Percentiles rank a stretch among this genome's conserved stretches.
phyloP scores from a whole-genome alignment of 371 early-diverging fungal species.

The Mucor irregularis region DNA sequence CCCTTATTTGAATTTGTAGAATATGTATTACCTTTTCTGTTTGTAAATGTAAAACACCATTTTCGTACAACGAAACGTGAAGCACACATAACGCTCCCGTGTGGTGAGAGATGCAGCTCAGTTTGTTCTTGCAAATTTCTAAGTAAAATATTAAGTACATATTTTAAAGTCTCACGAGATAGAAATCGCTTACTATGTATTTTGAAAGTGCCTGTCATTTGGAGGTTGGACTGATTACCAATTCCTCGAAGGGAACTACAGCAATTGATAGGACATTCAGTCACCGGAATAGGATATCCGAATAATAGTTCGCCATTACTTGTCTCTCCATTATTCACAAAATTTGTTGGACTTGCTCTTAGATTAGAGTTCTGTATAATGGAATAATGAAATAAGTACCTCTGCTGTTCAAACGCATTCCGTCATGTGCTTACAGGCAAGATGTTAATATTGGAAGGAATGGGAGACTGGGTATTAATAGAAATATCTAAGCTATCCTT shows the following conservation, averaged over 20 bases:
- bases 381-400: too few species aligned
- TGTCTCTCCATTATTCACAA: background rate
- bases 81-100: conserved; percentile 15
- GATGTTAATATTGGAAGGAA: background rate
- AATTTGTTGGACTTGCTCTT: conserved; percentile 10
- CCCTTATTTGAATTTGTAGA: background rate
- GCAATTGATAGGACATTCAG: conserved; percentile 24
- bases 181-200: conserved; percentile 21
- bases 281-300: conserved; percentile 22
- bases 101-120: conserved; percentile 21
- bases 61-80: conserved; percentile 17
- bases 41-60: conserved; percentile 20
- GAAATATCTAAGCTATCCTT: too few species aligned
- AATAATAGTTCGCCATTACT: conserved; percentile 4
- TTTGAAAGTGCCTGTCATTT: conserved; percentile 18
- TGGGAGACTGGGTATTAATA: too few species aligned
- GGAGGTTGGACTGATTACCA: background rate
- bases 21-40: conserved; percentile 19
- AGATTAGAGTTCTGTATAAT: background rate
- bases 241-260: conserved; percentile 3
- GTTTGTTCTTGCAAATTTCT: conserved; percentile 25
- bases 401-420: background rate
- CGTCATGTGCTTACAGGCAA: background rate
- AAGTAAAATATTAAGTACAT: background rate
- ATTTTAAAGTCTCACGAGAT: background rate